These are phyloP conservation scores for Akebia trifoliata DNA, from an alignment of 164 flowering plant genomes.

Conservation along the genomic window DNA sequence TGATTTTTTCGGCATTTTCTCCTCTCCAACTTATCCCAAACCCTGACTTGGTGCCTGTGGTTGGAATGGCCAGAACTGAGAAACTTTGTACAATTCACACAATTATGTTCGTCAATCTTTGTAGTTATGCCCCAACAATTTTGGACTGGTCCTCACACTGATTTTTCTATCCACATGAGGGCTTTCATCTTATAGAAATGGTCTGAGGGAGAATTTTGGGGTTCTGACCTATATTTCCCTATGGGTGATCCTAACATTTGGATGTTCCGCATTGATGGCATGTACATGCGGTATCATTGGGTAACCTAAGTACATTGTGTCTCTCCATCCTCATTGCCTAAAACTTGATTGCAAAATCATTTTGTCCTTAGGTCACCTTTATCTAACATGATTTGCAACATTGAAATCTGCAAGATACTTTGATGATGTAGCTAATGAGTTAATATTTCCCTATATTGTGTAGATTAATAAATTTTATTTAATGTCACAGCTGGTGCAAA, in stretches of 20 bases:
- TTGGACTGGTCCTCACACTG: not conserved
- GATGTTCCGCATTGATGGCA: too few relatives aligned
- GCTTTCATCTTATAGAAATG: not conserved
- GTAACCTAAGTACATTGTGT: too few relatives aligned
- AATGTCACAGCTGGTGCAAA: slow-evolving; percentile 47
- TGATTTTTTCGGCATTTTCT: too few relatives aligned
- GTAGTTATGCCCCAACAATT: not conserved
- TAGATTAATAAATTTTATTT: not conserved
- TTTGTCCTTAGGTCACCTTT: too few relatives aligned
- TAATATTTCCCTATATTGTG: not conserved
- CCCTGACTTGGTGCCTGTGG: too few relatives aligned
- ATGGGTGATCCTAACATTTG: too few relatives aligned
- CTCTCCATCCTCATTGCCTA: too few relatives aligned
- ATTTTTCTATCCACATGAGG: not conserved
- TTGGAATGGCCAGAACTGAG: not conserved
- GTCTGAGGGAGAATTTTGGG: not conserved
- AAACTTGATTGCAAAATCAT: too few relatives aligned
- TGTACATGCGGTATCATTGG: too few relatives aligned
- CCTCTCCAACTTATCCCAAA: too few relatives aligned
- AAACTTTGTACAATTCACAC: not conserved
- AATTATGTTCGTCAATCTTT: not conserved
- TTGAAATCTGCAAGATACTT: not conserved
- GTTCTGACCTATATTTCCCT: not conserved
- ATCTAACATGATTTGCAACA: too few relatives aligned
- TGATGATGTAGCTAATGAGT: not conserved